Evolutionary conservation across 352 stramenopile genomes (phyloP).

Genomic region (Pythium insidiosum): DNA sequence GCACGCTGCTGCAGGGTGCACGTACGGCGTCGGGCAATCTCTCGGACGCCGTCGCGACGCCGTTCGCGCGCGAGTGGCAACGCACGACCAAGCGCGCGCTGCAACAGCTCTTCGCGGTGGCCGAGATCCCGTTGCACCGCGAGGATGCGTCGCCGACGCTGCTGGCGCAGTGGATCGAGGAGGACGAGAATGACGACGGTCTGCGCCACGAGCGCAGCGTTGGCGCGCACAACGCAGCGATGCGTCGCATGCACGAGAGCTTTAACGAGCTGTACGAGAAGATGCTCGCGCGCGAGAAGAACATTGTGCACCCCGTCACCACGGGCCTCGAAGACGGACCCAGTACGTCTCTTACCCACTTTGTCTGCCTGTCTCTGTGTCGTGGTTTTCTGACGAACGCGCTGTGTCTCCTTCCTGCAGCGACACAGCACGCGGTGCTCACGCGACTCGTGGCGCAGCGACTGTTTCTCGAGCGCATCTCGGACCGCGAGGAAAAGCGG

Average conservation of each 20-base stretch:
- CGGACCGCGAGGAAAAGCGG: conserved; percentile 35
- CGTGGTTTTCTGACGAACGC: no score
- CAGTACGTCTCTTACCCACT: no score
- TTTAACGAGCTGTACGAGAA: conserved; percentile 54
- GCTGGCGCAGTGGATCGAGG: conserved; percentile 40
- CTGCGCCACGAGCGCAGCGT: conserved; percentile 25
- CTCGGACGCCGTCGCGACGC: conserved; percentile 26
- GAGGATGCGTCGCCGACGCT: conserved; percentile 16
- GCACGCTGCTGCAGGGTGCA: conserved; percentile 36
- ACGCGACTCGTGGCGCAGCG: conserved; percentile 50
- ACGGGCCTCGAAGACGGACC: conserved; percentile 65
- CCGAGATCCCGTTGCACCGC: conserved; percentile 32
- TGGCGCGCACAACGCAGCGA: conserved; percentile 29
- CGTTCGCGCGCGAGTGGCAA: conserved; percentile 62
- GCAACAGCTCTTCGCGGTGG: conserved; percentile 49
- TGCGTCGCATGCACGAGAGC: conserved; percentile 28
- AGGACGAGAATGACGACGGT: conserved; percentile 25
- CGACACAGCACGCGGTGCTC: conserved; percentile 50
- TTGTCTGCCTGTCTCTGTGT: neutral
- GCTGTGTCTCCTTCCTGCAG: conserved; percentile 7
- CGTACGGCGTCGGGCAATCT: conserved; percentile 15
- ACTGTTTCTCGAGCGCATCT: conserved; percentile 53
- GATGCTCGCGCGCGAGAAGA: conserved; percentile 66
- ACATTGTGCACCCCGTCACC: conserved; percentile 62
- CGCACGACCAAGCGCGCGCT: conserved; percentile 51